These are phyloP conservation scores for Aspergillus sp. DNA, from an alignment of 2,329 filamentous ascomycete genomes.

Conservation along the genomic window DNA sequence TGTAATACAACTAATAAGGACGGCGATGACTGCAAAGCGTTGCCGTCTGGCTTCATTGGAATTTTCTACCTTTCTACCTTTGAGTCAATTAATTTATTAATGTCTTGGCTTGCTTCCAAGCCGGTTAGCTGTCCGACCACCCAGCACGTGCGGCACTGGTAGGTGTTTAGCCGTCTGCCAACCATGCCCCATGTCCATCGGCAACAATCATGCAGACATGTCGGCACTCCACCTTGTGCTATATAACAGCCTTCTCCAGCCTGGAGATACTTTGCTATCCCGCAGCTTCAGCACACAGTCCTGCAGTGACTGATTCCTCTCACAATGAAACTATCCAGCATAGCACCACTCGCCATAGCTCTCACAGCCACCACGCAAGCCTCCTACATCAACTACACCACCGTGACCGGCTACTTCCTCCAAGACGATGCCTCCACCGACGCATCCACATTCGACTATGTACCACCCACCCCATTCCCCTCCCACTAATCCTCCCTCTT, in stretches of 20 bases:
- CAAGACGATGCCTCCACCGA: constrained; percentile 52
- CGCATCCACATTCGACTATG: constrained; percentile 50
- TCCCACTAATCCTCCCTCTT: not conserved
- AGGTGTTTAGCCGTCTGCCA: not conserved
- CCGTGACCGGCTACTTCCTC: constrained; percentile 52
- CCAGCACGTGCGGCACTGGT: constrained; percentile 7
- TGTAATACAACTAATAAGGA: constrained; percentile 20
- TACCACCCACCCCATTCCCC: constrained; percentile 20
- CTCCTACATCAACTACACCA: constrained; percentile 38
- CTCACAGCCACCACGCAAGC: constrained; percentile 70
- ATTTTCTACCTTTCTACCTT: not conserved
- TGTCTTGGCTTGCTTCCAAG: not conserved
- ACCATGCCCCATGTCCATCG: not conserved
- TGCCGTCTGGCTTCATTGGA: not conserved
- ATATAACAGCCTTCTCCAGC: not conserved
- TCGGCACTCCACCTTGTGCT: not conserved
- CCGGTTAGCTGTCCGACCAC: not conserved
- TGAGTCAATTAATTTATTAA: not conserved
- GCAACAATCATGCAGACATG: not conserved
- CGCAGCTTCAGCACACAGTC: not conserved
- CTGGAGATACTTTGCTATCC: not conserved
- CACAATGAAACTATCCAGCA: constrained; percentile 61
- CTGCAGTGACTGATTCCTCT: not conserved
- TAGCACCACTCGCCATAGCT: constrained; percentile 71
- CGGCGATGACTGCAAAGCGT: constrained; percentile 7